Conservation (phyloP, 1,139 yeast species). For the Suhomyces panamericanus region DNA sequence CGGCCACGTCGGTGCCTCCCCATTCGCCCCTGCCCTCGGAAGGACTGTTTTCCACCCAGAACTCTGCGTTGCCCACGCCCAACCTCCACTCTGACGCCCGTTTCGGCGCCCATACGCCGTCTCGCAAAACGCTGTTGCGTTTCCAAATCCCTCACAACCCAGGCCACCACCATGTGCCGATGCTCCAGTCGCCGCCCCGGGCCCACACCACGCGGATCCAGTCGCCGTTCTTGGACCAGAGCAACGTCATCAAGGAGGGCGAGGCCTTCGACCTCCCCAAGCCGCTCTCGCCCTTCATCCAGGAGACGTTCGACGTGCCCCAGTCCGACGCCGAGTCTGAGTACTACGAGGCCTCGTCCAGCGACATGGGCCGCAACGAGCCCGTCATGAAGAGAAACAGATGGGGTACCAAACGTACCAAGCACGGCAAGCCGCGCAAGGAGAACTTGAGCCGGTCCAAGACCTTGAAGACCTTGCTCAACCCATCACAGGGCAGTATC, state of each 20-base stretch:
- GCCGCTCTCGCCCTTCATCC: slow-evolving; percentile 24
- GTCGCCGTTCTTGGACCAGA: slow-evolving; percentile 31
- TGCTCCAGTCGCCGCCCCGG: slow-evolving; percentile 2
- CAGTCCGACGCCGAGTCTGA: slow-evolving; percentile 12
- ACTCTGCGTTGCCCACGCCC: slow-evolving; percentile 31
- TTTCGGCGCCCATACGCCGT: slow-evolving; percentile 6
- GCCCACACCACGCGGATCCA: slow-evolving; percentile 7
- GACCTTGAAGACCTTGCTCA: slow-evolving; percentile 41
- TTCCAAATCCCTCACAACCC: slow-evolving; percentile 12
- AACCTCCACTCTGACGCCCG: slow-evolving; percentile 21
- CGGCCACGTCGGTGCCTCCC: slow-evolving; percentile 3
- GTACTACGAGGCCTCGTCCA: slow-evolving; percentile 6
- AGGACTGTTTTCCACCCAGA: slow-evolving; percentile 6
- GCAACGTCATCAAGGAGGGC: slow-evolving; percentile 23
- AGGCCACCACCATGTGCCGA: slow-evolving; percentile 3
- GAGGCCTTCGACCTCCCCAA: slow-evolving; percentile 21
- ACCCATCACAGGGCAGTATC: slow-evolving; percentile 13
- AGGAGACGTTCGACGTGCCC: slow-evolving; percentile 14
- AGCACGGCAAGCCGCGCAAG: slow-evolving; percentile 63
- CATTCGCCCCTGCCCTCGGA: slow-evolving; percentile 8
- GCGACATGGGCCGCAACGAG: slow-evolving; percentile 12
- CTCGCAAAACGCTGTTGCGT: slow-evolving; percentile 12
- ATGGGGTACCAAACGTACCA: slow-evolving; percentile 89
- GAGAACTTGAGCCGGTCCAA: slow-evolving; percentile 48
- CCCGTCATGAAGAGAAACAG: slow-evolving; percentile 67